Conservation (phyloP, 495 filamentous ascomycete species). For the Pseudomonodictys pantanalensis region DNA sequence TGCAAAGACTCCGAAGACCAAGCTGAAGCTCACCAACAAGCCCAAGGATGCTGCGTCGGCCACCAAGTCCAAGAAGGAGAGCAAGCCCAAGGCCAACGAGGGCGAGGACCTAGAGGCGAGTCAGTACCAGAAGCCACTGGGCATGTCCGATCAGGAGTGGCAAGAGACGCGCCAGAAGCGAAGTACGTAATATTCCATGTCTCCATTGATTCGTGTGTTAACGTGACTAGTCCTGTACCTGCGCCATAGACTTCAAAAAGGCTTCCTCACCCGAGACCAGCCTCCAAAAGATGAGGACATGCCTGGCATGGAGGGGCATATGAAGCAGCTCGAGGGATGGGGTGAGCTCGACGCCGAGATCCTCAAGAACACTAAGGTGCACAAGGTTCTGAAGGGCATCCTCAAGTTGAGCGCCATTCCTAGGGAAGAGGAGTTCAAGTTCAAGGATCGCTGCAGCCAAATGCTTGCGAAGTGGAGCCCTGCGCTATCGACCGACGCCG, state of each 20-base stretch:
- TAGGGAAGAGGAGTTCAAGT: constrained; percentile 76
- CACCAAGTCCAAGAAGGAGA: constrained; percentile 48
- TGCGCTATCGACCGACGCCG: constrained; percentile 61
- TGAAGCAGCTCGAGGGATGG: constrained; percentile 74
- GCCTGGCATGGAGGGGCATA: constrained; percentile 70
- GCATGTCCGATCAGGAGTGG: constrained; percentile 59
- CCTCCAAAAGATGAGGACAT: constrained; percentile 87
- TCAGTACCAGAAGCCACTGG: constrained; percentile 53
- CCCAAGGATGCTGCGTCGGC: constrained; percentile 43
- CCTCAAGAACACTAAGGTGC: constrained; percentile 82
- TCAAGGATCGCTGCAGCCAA: constrained; percentile 72
- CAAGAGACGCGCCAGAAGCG: constrained; percentile 58
- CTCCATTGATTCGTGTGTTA: constrained; percentile 57
- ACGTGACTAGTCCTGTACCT: constrained; percentile 64
- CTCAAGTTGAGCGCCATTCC: constrained; percentile 79
- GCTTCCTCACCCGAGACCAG: constrained; percentile 76
- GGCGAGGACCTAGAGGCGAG: constrained; percentile 57
- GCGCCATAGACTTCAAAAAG: constrained; percentile 87
- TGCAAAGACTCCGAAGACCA: constrained; percentile 63
- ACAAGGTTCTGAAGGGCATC: constrained; percentile 90
- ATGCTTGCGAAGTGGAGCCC: constrained; percentile 81
- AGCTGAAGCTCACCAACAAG: constrained; percentile 55
- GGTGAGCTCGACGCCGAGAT: constrained; percentile 79
- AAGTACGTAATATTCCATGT: constrained; percentile 46
- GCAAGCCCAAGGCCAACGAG: constrained; percentile 47